These are phyloP conservation scores for Pythium brachiatum DNA, from an alignment of 352 stramenopile species.

Conservation along the genomic window DNA sequence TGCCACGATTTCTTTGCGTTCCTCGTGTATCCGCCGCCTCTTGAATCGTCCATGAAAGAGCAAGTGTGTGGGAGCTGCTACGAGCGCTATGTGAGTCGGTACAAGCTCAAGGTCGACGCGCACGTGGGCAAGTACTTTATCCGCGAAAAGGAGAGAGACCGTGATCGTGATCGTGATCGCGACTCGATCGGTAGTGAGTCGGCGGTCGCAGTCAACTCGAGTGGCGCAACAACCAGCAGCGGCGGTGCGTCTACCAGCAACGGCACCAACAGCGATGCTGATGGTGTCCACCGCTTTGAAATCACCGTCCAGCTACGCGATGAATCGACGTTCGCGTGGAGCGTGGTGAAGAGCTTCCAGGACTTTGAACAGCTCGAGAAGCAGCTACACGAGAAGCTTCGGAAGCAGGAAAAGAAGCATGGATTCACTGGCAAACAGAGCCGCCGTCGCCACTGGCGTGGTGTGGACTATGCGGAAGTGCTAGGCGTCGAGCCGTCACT, in stretches of 20 bases:
- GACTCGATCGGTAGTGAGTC: slow-evolving; percentile 7
- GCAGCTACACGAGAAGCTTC: slow-evolving; percentile 55
- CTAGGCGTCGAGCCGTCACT: slow-evolving; percentile 41
- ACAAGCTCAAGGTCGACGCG: slow-evolving; percentile 63
- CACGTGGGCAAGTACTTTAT: slow-evolving; percentile 73
- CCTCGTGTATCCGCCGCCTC: slow-evolving; percentile 60
- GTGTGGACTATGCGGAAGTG: slow-evolving; percentile 72
- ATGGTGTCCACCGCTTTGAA: slow-evolving; percentile 36
- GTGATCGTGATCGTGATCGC: slow-evolving; percentile 11
- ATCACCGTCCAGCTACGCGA: slow-evolving; percentile 60
- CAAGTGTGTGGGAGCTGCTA: slow-evolving; percentile 72
- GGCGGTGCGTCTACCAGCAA: background rate
- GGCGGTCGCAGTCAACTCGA: background rate
- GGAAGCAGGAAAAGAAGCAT: slow-evolving; percentile 72
- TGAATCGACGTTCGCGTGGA: slow-evolving; percentile 60
- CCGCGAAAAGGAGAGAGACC: slow-evolving; percentile 29
- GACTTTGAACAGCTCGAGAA: slow-evolving; percentile 77
- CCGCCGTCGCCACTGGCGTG: slow-evolving; percentile 53
- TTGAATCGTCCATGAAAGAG: slow-evolving; percentile 58
- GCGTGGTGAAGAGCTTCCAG: slow-evolving; percentile 60
- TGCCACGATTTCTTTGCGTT: slow-evolving; percentile 69
- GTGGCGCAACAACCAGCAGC: background rate
- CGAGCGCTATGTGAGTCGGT: slow-evolving; percentile 53
- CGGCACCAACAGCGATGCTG: background rate
- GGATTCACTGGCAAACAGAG: slow-evolving; percentile 28